These are phyloP conservation scores for Kockovaella imperatae DNA, from an alignment of 768 basidiomycete genomes.

Conservation along the genomic window DNA sequence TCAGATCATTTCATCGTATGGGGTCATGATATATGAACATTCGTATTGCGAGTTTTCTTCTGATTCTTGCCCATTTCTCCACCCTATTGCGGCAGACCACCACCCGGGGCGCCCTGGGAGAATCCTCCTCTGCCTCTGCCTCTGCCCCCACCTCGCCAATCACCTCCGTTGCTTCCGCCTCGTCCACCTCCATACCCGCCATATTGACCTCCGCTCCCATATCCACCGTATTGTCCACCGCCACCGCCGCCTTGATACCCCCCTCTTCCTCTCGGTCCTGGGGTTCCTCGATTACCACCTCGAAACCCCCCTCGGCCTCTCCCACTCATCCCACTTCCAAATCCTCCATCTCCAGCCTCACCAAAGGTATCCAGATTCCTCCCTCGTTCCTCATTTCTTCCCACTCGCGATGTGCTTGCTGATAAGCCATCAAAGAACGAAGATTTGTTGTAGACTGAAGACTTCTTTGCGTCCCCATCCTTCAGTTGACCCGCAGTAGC, in stretches of 20 bases:
- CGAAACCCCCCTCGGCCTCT: slow-evolving; percentile 4
- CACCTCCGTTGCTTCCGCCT: slow-evolving; percentile 5
- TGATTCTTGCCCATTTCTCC: too few relatives aligned
- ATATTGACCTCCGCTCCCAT: not conserved
- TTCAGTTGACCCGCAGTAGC: not conserved
- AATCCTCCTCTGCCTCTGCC: slow-evolving; percentile 10
- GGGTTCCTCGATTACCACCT: not conserved
- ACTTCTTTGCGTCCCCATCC: not conserved
- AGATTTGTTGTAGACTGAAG: slow-evolving; percentile 27
- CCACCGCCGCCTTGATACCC: slow-evolving; percentile 2
- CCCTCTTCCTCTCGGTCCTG: not conserved
- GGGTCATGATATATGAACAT: too few relatives aligned
- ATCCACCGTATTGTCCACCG: slow-evolving; percentile 8
- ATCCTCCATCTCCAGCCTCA: slow-evolving; percentile 28
- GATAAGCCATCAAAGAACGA: slow-evolving; percentile 33
- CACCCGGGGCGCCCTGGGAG: too few relatives aligned
- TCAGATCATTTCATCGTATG: too few relatives aligned
- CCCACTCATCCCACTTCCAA: slow-evolving; percentile 7
- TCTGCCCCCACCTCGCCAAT: slow-evolving; percentile 2
- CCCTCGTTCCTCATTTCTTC: slow-evolving; percentile 28
- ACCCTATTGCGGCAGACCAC: too few relatives aligned
- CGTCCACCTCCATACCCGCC: not conserved
- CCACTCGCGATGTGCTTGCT: slow-evolving; percentile 12
- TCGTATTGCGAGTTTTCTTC: too few relatives aligned
- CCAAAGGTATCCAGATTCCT: slow-evolving; percentile 40